Base-by-base conservation (phyloP, 306 rosid genomes). In the Phaseolus lunatus region DNA sequence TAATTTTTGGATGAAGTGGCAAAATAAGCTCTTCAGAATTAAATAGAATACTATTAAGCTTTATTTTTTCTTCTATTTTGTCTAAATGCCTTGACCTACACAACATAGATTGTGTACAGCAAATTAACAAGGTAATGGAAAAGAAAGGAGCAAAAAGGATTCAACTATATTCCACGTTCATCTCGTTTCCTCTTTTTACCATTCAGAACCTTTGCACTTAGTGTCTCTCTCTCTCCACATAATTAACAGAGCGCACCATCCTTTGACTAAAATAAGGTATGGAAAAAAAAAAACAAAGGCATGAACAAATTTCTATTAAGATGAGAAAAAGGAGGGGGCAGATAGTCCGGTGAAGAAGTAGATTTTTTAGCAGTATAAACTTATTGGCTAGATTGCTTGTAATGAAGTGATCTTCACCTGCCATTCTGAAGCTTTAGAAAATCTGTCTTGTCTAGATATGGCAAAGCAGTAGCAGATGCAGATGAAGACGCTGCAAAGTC, bases 401-500 rank as follows among this genome's bases (percentile, higher is more conserved):
- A 7, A 59, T 59, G 5, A 23, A 58, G 43, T 37, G 63, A 59
- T 61, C 37, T 71, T 64, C 63, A 95, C 98, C 97, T 92, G 79
- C 96, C 97, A 89, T 95, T 95, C 85, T 95, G 98, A 82, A 95
- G 98, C 86, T 82, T 90, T 67, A 75, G 73, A 81, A 95, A 87
- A 70, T 89, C 93, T 83, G 81, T 85, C 78, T 82, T 89, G 86
- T 89, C 92, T 13, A 92, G 91, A 80, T 79, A 45, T 56, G 92
- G 85, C 35, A 85, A 86, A 9, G 66, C 85, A 49, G 86, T 72
- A 29, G 88, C 65, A 70, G 95, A 89, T 66, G 91, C 81, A 86
- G 95, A 89, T 70, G 92, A 78, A 86, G 88, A 81, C 77, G 96
- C 98, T 95, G 96, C 78, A 85, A 81, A 62, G 33, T 62, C 84